Percentiles rank a stretch among this genome's conserved stretches.
Conservation (phyloP, 129 eudicot species). For the Chrysanthemum makinoi region DNA sequence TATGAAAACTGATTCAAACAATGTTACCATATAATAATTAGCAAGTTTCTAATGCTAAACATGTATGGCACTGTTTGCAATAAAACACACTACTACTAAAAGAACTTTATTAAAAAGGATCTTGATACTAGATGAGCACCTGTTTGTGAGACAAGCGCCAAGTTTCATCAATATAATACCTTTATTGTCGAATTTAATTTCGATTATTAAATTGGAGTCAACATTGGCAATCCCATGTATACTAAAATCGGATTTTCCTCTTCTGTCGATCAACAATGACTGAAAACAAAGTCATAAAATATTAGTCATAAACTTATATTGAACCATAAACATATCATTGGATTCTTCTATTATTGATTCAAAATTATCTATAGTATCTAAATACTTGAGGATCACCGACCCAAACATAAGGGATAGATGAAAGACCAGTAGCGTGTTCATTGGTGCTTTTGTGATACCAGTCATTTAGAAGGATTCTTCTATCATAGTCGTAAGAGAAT, state of each 20-base stretch:
- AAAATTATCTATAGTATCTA: background rate
- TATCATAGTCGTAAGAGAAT: conserved; percentile 58
- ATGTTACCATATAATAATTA: no score
- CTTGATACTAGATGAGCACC: background rate
- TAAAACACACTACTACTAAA: no score
- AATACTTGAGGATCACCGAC: conserved; percentile 88
- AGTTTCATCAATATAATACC: no score
- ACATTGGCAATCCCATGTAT: conserved; percentile 24
- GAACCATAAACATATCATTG: background rate
- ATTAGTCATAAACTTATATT: background rate
- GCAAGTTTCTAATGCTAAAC: no score
- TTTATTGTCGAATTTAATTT: no score
- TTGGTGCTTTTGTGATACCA: conserved; percentile 81
- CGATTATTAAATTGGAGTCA: no score
- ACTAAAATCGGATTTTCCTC: conserved; percentile 63
- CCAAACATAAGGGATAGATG: conserved; percentile 72
- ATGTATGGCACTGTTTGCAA: no score
- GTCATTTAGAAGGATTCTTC: conserved; percentile 68
- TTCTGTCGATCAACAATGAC: conserved; percentile 84
- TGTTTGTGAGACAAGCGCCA: no score
- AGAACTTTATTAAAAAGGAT: no score
- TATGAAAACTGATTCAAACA: no score
- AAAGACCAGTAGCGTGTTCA: conserved; percentile 69
- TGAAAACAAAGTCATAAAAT: conserved; percentile 25
- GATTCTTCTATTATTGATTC: background rate